Evolutionary conservation across 2,329 filamentous ascomycete genomes (phyloP).

Genomic region (Aspergillus brunneoviolaceus): DNA sequence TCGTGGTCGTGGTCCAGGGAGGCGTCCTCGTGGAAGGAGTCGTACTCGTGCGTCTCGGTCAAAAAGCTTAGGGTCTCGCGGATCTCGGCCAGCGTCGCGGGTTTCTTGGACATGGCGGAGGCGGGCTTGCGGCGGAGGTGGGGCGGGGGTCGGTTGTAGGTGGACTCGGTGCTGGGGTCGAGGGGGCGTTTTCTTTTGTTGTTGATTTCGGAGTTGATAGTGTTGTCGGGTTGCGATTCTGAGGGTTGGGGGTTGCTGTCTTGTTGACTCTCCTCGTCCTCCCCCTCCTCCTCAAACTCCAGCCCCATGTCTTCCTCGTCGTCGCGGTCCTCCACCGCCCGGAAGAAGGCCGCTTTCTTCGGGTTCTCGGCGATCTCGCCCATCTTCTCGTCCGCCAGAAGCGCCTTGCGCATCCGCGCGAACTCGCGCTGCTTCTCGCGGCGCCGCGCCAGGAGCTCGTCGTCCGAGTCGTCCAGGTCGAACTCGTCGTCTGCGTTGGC

Average conservation of each 20-base stretch:
- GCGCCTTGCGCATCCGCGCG: constrained; percentile 83
- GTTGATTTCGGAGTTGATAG: background rate
- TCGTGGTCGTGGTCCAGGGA: constrained; percentile 47
- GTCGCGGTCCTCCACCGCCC: constrained; percentile 81
- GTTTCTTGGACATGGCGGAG: constrained; percentile 60
- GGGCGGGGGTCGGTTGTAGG: constrained; percentile 56
- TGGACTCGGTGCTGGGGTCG: constrained; percentile 42
- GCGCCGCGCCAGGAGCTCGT: constrained; percentile 70
- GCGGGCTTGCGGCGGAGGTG: constrained; percentile 60
- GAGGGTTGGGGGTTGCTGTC: constrained; percentile 31
- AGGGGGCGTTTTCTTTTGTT: constrained; percentile 45
- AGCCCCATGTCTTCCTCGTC: constrained; percentile 63
- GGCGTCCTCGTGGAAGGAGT: constrained; percentile 55
- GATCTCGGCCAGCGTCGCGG: constrained; percentile 75
- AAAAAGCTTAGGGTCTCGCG: constrained; percentile 80
- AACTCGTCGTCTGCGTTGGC: constrained; percentile 68
- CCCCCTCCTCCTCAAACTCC: constrained; percentile 62
- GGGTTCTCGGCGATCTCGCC: constrained; percentile 87
- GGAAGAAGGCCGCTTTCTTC: constrained; percentile 85
- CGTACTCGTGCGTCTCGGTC: constrained; percentile 65
- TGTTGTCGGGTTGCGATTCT: constrained; percentile 26
- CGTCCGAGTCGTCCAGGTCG: constrained; percentile 86
- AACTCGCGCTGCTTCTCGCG: constrained; percentile 85
- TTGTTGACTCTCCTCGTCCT: constrained; percentile 26
- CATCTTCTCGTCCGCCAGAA: constrained; percentile 85